Conservation (phyloP, 2,329 filamentous ascomycete species). For the Akanthomyces uredinophilus region DNA sequence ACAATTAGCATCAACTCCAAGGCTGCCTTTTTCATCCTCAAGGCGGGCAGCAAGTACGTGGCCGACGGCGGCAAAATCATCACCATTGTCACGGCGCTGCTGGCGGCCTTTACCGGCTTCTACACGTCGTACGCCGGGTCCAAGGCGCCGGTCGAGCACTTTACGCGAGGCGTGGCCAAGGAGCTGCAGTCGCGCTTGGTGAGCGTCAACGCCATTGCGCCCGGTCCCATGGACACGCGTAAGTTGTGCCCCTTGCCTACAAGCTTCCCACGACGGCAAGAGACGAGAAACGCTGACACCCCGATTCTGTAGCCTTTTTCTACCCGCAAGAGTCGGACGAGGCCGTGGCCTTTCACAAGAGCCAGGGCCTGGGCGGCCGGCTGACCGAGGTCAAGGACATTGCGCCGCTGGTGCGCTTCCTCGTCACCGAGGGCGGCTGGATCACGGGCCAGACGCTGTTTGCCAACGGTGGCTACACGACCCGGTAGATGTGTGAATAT, state of each 20-base stretch:
- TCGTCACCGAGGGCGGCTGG: constrained; percentile 39
- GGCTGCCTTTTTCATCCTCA: constrained; percentile 39
- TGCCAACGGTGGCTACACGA: constrained; percentile 44
- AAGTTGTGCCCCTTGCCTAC: constrained; percentile 19
- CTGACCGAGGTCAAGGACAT: constrained; percentile 40
- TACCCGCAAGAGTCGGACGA: constrained; percentile 38
- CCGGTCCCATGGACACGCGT: constrained; percentile 38
- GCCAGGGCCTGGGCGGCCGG: constrained; percentile 35
- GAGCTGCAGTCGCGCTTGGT: constrained; percentile 28
- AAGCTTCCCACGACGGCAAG: not conserved
- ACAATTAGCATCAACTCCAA: constrained; percentile 39
- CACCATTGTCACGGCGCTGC: constrained; percentile 39
- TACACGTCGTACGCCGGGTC: constrained; percentile 43
- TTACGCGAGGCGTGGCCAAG: constrained; percentile 32
- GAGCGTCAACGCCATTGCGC: constrained; percentile 32
- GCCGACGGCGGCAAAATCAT: constrained; percentile 42
- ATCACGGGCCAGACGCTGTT: constrained; percentile 44
- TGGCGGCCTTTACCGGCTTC: constrained; percentile 40
- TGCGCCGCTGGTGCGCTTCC: constrained; percentile 39
- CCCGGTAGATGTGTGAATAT: constrained; percentile 25
- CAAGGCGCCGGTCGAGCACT: constrained; percentile 36
- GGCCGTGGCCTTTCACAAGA: constrained; percentile 40
- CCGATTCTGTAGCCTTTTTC: constrained; percentile 36
- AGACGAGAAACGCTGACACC: not conserved
- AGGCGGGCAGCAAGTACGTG: constrained; percentile 37